Base-by-base conservation (phyloP, 2,329 filamentous ascomycete genomes). In the Talaromyces sp. region DNA sequence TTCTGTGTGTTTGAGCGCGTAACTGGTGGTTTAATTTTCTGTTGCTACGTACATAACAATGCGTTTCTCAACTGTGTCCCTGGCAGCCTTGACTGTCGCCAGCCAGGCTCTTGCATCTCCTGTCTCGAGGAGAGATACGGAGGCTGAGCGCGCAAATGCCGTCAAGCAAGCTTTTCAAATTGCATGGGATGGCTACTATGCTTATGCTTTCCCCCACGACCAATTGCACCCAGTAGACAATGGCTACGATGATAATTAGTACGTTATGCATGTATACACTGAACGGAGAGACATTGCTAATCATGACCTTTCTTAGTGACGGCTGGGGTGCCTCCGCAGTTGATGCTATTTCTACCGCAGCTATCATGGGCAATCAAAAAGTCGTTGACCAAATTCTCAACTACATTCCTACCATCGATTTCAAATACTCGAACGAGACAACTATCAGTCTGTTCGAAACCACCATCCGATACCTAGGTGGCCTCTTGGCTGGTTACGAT, bases 401-500 rank as follows among this genome's bases (percentile, higher is more conserved):
- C 6, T 89, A 88, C 73, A 85, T 96, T 54, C 84, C 87, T 0
- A 85, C 78, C 0, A 89, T 96, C 71, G 82, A 96, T 76, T 96
- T 91, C 73, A 84, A 84, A 49, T 80, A 82, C 11, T 90, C 89
- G 3, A 63, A 52, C 27, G 54, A 62, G 43, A 64, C 81, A 2
- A 77, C 82, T 10, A 87, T 96, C 58, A 94, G 90, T 43, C 78
- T 97, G 8, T 97, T 97, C 72, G 93, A 97, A 78, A 96, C 92
- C 0, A 97, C 91, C 0, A 96, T 97, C 72, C 88, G 93, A 33
- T 96, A 96, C 72, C 80, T 97, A 0, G 93, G 87, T 10, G 93
- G 92, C 16, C 83, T 97, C 71, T 74, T 97, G 9, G 90, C 92
- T 2, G 91, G 89, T 4, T 84, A 83, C 69, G 82, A 84, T 66